These are phyloP conservation scores for Kitagawia praeruptora DNA, from an alignment of 129 eudicot genomes.

Conservation along the genomic window DNA sequence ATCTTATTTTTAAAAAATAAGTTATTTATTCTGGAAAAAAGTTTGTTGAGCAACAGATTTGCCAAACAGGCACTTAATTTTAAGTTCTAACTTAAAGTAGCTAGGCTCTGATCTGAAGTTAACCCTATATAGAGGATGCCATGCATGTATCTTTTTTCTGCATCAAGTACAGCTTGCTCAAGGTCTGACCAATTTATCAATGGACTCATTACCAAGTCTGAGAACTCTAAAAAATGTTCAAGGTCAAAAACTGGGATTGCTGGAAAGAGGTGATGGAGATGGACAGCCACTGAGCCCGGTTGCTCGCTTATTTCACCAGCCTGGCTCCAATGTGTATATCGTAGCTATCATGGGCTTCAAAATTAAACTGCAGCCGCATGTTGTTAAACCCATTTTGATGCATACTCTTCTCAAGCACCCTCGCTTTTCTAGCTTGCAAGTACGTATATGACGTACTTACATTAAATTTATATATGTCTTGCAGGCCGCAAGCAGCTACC, in stretches of 20 bases:
- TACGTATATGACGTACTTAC: not conserved
- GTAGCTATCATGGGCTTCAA: not conserved
- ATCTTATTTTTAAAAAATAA: no score
- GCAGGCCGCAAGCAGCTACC: no score
- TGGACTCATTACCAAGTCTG: not conserved
- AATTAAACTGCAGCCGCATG: not conserved
- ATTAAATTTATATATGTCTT: no score
- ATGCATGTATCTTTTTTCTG: no score
- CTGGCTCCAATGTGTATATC: not conserved
- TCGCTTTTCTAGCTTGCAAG: not conserved
- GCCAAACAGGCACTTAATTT: no score
- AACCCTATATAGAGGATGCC: no score
- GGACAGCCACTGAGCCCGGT: not conserved
- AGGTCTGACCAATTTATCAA: not conserved
- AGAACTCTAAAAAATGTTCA: not conserved
- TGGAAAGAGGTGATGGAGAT: not conserved
- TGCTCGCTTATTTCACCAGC: not conserved
- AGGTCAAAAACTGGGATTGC: not conserved
- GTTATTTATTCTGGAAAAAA: no score
- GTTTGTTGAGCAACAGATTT: no score
- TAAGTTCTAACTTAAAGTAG: no score
- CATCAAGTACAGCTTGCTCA: no score
- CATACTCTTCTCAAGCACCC: not conserved
- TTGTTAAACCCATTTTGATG: not conserved
- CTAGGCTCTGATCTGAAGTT: no score